phyloP scores from a whole-genome alignment of 164 flowering plant genomes.

The Magnolia officinalis region DNA sequence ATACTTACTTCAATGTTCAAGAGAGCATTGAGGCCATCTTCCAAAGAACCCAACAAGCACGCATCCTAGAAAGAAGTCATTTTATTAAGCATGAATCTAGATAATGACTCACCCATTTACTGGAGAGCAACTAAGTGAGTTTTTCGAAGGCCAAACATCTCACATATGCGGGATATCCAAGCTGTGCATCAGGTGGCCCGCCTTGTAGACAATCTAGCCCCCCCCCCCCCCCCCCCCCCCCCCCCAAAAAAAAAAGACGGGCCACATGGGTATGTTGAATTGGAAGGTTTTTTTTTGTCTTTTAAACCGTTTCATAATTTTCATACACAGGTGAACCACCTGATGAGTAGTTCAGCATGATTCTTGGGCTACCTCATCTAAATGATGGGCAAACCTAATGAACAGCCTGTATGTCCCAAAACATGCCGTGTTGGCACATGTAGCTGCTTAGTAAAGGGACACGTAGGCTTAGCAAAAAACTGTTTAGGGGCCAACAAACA shows the following conservation, averaged over 20 bases:
- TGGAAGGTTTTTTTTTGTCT: too few species aligned
- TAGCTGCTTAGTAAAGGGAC: too few species aligned
- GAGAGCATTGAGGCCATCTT: conserved; percentile 92
- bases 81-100: neutral
- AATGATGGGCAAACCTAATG: neutral
- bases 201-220: too few species aligned
- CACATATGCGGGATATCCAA: neutral
- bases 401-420: too few species aligned
- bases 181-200: too few species aligned
- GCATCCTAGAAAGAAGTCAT: conserved; percentile 59
- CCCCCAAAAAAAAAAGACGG: neutral
- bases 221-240: too few species aligned
- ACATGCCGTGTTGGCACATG: too few species aligned
- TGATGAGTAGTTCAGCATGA: neutral
- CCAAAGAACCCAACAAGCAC: conserved; percentile 63
- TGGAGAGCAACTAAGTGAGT: too few species aligned
- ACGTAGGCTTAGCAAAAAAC: too few species aligned
- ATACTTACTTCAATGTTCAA: conserved; percentile 85
- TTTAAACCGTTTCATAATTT: neutral
- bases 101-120: too few species aligned
- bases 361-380: too few species aligned
- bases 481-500: neutral
- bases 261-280: neutral
- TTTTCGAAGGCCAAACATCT: too few species aligned
- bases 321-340: neutral